phyloP scores from a whole-genome alignment of 176 grass and related monocot species.

The Carex pumila region DNA sequence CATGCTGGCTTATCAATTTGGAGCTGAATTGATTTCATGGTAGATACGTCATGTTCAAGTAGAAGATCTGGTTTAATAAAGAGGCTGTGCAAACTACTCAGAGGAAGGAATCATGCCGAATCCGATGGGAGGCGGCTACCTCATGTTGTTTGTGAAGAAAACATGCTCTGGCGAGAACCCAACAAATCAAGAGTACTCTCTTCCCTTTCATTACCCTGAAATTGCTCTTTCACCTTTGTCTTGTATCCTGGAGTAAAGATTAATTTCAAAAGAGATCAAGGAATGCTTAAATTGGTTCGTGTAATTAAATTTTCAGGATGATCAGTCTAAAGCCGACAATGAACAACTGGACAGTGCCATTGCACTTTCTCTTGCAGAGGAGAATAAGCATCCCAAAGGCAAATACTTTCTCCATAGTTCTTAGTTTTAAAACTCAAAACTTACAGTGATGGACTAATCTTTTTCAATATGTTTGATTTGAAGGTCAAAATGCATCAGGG shows the following conservation, averaged over 20 bases:
- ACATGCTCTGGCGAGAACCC: constrained; percentile 50
- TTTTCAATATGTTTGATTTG: background rate
- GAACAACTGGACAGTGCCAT: constrained; percentile 74
- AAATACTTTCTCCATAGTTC: background rate
- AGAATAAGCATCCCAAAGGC: constrained; percentile 66
- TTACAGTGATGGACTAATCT: background rate
- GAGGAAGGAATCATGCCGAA: constrained; percentile 47
- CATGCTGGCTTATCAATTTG: constrained; percentile 21
- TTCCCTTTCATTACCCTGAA: background rate
- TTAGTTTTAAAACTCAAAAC: background rate
- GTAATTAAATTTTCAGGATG: constrained; percentile 41
- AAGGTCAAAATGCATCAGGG: constrained; percentile 46
- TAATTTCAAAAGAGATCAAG: background rate
- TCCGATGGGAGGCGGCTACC: constrained; percentile 36
- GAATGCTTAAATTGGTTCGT: constrained; percentile 19
- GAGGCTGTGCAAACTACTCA: constrained; percentile 82
- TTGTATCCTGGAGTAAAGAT: background rate
- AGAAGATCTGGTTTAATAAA: constrained; percentile 86
- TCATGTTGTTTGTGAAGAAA: constrained; percentile 44
- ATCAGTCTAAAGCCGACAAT: constrained; percentile 55
- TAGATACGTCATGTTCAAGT: constrained; percentile 20
- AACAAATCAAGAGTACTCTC: constrained; percentile 50
- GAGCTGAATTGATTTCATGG: constrained; percentile 28
- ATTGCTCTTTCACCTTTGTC: background rate
- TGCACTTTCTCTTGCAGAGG: constrained; percentile 78